These are phyloP conservation scores for Aspergillus piperis DNA, from an alignment of 2,329 filamentous ascomycete genomes.

Conservation along the genomic window DNA sequence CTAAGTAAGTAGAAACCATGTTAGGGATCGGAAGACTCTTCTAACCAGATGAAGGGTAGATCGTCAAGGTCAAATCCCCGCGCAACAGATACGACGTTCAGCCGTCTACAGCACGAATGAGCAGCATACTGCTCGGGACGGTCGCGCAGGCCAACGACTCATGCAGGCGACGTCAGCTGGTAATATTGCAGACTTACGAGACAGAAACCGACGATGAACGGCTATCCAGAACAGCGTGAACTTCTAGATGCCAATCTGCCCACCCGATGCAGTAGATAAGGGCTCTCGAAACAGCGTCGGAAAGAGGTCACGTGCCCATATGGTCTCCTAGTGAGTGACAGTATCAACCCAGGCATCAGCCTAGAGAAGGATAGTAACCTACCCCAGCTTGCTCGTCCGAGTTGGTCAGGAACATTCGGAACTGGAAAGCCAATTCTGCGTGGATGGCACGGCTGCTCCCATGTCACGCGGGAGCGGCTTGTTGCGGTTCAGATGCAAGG, in stretches of 20 bases:
- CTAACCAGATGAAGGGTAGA: constrained; percentile 10
- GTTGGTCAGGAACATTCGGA: no score
- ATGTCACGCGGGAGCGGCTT: no score
- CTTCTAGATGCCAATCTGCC: constrained; percentile 41
- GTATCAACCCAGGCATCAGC: no score
- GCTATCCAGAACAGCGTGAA: constrained; percentile 26
- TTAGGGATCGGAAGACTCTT: constrained; percentile 4
- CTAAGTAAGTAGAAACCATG: background rate
- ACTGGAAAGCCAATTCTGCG: no score
- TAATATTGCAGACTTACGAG: constrained; percentile 45
- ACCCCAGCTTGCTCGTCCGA: no score
- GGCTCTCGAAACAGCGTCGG: no score
- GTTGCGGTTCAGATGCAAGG: no score
- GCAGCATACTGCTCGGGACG: constrained; percentile 36
- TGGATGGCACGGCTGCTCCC: no score
- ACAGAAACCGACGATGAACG: constrained; percentile 35
- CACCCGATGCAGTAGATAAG: constrained; percentile 41
- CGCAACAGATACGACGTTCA: constrained; percentile 5
- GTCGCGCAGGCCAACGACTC: constrained; percentile 39
- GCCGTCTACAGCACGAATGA: constrained; percentile 41
- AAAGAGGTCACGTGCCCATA: no score
- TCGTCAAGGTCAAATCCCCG: background rate
- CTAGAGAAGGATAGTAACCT: no score
- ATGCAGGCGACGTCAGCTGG: constrained; percentile 43
- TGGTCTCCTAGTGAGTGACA: no score